A percentile compares a stretch with the other conserved stretches of the same genome.
Conservation (phyloP, 148 eudicot species). For the Rheum nobile region DNA sequence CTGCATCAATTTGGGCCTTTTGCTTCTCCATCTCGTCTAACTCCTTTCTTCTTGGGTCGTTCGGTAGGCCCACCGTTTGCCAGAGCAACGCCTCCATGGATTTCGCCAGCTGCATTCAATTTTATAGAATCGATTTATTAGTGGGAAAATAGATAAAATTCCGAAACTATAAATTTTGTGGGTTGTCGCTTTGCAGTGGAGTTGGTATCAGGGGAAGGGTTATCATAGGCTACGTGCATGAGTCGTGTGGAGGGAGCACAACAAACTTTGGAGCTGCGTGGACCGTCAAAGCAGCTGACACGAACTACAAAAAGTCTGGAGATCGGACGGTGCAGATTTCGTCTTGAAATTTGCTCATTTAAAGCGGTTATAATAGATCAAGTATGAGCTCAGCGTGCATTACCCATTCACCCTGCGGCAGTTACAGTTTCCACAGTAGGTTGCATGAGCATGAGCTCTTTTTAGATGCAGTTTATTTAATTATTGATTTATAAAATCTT, state of each 20-base stretch:
- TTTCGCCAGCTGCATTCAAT: slow-evolving; percentile 36
- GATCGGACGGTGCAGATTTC: background rate
- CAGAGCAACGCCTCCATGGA: slow-evolving; percentile 42
- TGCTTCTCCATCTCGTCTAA: slow-evolving; percentile 36
- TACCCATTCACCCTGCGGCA: background rate
- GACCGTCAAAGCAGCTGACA: background rate
- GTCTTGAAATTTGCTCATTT: background rate
- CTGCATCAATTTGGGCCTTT: slow-evolving; percentile 39
- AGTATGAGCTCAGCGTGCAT: background rate
- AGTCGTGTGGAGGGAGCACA: background rate
- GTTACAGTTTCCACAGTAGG: background rate
- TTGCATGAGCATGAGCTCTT: background rate
- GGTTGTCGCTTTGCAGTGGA: background rate
- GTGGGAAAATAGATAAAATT: background rate
- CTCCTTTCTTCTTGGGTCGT: slow-evolving; percentile 48
- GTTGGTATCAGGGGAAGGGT: background rate
- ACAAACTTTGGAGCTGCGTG: background rate
- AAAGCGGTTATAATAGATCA: background rate
- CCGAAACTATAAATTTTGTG: background rate
- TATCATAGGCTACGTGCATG: background rate
- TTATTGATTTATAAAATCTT: no score
- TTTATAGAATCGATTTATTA: background rate
- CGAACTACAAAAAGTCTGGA: background rate
- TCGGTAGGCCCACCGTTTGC: slow-evolving; percentile 27
- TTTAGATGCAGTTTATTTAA: background rate